These are phyloP conservation scores for Aspergillus chevalieri DNA, from an alignment of 2,329 filamentous ascomycete species.

Conservation along the genomic window DNA sequence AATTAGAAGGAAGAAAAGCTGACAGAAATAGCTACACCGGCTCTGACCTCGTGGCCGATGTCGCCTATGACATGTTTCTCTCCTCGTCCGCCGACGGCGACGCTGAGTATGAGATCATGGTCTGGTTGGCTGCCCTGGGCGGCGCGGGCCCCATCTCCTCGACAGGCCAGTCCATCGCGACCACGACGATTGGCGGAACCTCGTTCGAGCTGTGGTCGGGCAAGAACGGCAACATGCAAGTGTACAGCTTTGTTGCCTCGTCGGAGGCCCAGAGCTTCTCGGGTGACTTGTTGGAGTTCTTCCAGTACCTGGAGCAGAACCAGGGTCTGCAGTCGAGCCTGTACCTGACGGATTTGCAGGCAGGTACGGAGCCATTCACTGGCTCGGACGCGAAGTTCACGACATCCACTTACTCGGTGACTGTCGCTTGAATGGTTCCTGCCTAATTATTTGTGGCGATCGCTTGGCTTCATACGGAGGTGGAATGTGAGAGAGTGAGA, in stretches of 20 bases:
- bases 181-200: constrained; percentile 47
- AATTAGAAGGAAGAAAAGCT: not conserved
- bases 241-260: constrained; percentile 55
- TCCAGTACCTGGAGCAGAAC: constrained; percentile 48
- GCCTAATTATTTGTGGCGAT: not conserved
- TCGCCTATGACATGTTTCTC: constrained; percentile 59
- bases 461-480: not conserved
- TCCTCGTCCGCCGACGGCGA: constrained; percentile 39
- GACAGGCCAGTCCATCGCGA: constrained; percentile 48
- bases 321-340: constrained; percentile 36
- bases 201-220: constrained; percentile 57
- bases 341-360: constrained; percentile 47
- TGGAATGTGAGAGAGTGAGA: not conserved
- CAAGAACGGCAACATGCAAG: constrained; percentile 51
- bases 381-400: constrained; percentile 22
- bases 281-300: constrained; percentile 54
- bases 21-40: constrained; percentile 40
- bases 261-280: constrained; percentile 47
- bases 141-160: constrained; percentile 52
- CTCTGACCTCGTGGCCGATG: constrained; percentile 49
- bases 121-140: constrained; percentile 56
- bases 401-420: constrained; percentile 25
- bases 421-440: constrained; percentile 15
- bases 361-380: constrained; percentile 33
- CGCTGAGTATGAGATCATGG: constrained; percentile 59